Conservation (phyloP, 768 basidiomycete genomes). For the Rhodotorula babjevae region DNA sequence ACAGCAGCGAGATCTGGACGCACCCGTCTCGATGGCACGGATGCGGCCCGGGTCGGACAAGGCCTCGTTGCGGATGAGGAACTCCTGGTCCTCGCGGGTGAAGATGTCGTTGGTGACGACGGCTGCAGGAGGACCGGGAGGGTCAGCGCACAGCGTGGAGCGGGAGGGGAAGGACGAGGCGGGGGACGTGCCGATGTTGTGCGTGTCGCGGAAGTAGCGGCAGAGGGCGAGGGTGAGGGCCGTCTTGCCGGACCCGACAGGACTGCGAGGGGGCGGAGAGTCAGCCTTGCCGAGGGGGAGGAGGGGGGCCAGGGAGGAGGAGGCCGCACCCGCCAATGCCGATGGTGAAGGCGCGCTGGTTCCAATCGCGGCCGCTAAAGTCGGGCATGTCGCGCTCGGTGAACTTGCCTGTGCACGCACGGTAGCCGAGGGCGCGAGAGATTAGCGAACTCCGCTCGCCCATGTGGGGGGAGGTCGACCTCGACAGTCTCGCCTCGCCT, state of each 20-base stretch:
- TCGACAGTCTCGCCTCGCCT: too few relatives aligned
- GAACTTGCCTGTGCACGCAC: constrained; percentile 74
- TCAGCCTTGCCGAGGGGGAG: background rate
- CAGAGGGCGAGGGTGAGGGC: constrained; percentile 88
- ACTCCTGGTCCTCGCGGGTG: constrained; percentile 91
- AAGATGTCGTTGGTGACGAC: constrained; percentile 99
- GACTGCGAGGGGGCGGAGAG: constrained; percentile 53
- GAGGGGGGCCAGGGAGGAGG: too few relatives aligned
- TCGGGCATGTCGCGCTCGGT: constrained; percentile 88
- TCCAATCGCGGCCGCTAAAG: constrained; percentile 74
- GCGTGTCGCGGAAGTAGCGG: constrained; percentile 67
- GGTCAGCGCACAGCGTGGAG: too few relatives aligned
- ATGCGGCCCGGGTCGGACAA: constrained; percentile 73
- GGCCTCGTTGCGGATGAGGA: constrained; percentile 86
- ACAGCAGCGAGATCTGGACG: background rate
- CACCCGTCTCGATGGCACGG: constrained; percentile 89
- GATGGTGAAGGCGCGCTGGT: constrained; percentile 89
- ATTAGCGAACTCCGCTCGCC: background rate
- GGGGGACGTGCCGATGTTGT: constrained; percentile 71
- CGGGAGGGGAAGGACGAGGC: background rate
- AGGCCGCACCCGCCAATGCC: constrained; percentile 87
- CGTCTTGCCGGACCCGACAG: constrained; percentile 97
- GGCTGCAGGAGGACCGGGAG: constrained; percentile 52
- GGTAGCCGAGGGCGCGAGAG: background rate
- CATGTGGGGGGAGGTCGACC: background rate